Conservation (phyloP, 2,329 filamentous ascomycete species). For the Septoria linicola region DNA sequence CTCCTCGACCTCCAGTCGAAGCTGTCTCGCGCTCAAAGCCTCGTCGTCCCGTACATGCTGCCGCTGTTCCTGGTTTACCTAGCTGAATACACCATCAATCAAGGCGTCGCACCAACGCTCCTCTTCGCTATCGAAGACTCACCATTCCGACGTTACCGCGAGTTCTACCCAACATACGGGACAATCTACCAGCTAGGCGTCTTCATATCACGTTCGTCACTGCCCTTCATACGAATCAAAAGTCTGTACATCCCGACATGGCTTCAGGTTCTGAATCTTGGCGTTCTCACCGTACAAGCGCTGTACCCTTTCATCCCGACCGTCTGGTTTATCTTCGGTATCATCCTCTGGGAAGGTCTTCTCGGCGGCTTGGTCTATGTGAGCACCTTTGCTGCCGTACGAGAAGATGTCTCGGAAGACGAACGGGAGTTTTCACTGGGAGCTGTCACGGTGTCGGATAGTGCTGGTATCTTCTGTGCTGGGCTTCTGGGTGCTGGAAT, state of each 20-base stretch:
- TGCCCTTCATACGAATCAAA: conserved; percentile 79
- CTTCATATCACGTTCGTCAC: conserved; percentile 89
- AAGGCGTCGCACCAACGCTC: conserved; percentile 85
- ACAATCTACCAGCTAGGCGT: conserved; percentile 95
- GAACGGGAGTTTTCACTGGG: conserved; percentile 90
- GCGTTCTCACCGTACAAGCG: conserved; percentile 71
- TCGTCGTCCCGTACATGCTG: conserved; percentile 64
- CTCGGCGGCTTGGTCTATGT: conserved; percentile 92
- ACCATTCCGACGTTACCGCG: conserved; percentile 77
- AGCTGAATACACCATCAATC: conserved; percentile 96
- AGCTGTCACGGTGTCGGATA: conserved; percentile 89
- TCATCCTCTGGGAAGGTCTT: conserved; percentile 93
- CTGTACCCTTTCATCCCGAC: conserved; percentile 73
- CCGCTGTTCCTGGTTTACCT: conserved; percentile 90
- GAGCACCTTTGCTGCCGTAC: conserved; percentile 92
- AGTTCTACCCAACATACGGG: conserved; percentile 92
- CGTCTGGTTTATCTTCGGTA: conserved; percentile 78
- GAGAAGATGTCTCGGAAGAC: conserved; percentile 71
- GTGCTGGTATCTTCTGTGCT: conserved; percentile 83
- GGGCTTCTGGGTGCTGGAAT: conserved; percentile 79
- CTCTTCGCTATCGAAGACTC: conserved; percentile 76
- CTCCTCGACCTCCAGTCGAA: conserved; percentile 31
- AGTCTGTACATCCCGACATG: conserved; percentile 77
- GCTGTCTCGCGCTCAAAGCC: conserved; percentile 53
- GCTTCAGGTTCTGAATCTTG: conserved; percentile 77